Evolutionary conservation across 805 yeast species (phyloP), one percentile per base, ranked within the genome.

Genomic region (Ogataea nonfermentans): DNA sequence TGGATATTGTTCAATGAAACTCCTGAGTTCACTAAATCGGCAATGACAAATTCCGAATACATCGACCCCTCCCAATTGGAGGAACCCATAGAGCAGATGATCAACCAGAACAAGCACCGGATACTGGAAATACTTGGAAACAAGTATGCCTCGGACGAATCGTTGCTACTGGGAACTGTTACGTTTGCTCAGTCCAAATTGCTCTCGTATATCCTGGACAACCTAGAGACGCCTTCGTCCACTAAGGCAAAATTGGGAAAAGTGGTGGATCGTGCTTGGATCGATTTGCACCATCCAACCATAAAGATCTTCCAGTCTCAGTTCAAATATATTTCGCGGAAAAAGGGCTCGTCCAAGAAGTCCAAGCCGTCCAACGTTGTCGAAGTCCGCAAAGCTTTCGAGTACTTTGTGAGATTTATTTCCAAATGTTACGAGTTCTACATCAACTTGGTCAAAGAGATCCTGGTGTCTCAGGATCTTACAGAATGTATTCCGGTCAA

Each of bases 211-310:
- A 70, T 78, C 11, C 31, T 71, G 26, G 60, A 60, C 23, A 59
- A 60, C 4, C 65, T 76, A 26, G 24, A 17, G 20, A 22, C 28
- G 4, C 28, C 37, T 20, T 29, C 29, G 3, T 15, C 32, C 17
- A 22, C 16, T 10, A 22, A 31, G 20, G 16, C 26, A 6, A 37
- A 53, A 5, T 46, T 58, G 6, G 59, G 50, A 28, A 53, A 56
- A 2, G 57, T 74, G 6, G 66, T 82, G 13, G 82, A 78, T 36
- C 49, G 57, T 4, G 57, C 78, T 14, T 83, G 89, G 89, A 55
- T 66, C 23, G 76, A 76, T 4, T 69, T 83, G 46, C 83, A 79
- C 48, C 78, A 79, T 50, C 87, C 87, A 2, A 72, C 78, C 2
- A 69, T 81, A 44, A 80, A 78, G 48, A 71, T 71, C 54, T 81